Base-by-base conservation (phyloP, 2,329 filamentous ascomycete species). In the Penicillium sp. region DNA sequence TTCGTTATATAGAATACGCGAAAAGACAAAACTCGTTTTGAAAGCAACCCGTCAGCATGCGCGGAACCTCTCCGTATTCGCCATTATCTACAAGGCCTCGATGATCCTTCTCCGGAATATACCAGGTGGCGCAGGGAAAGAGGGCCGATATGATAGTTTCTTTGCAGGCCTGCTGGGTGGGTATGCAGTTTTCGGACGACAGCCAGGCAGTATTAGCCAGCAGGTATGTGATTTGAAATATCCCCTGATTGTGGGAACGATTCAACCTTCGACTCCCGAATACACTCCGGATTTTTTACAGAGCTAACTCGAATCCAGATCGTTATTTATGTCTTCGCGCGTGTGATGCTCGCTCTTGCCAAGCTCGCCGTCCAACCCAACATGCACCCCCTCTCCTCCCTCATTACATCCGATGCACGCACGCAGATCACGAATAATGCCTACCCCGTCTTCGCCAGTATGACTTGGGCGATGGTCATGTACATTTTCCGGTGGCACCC, bases 391-490 rank as follows among this genome's bases (percentile, higher is more conserved):
- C 63, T 77, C 17, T 80, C 67, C 45, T 73, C 67, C 25, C 61
- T 76, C 10, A 71, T 76, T 50, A 83, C 72, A 63, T 74, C 59
- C 62, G 77, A 67, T 78, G 73, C 72, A 71, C 74, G 75, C 36
- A 62, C 67, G 17, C 67, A 69, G 53, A 85, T 91, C 66, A 82
- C 79, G 67, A 72, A 85, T 71, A 88, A 93, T 69, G 90, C 90
- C 53, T 99, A 94, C 93, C 91, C 93, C 1, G 88, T 88, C 2
- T 99, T 99, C 77, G 93, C 94, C 40, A 89, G 88, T 65, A 68
- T 93, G 61, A 95, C 88, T 69, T 99, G 94, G 94, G 94, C 88
- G 5, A 80, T 86, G 69, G 91, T 99, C 61, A 99, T 99, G 94
- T 91, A 93, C 77, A 76, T 99, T 58, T 99, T 97, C 80, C 84